phyloP scores from a whole-genome alignment of 2,329 filamentous ascomycete genomes.

The Lecanicillium sp. region DNA sequence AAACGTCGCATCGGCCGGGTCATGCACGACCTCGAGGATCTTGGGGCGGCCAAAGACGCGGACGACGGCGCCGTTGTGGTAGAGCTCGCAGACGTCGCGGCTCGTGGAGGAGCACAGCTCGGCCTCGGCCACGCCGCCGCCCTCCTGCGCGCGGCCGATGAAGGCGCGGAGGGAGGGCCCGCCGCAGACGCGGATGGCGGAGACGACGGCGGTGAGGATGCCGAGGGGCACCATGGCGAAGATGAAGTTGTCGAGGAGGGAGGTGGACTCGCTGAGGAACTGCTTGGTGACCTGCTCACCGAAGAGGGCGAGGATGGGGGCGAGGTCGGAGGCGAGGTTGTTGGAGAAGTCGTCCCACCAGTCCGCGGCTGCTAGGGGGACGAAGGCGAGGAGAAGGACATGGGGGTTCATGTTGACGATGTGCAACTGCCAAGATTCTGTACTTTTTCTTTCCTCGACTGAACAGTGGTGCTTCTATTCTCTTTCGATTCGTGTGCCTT shows the following conservation, averaged over 20 bases:
- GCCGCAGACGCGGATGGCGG: constrained; percentile 28
- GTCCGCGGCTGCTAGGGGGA: not conserved
- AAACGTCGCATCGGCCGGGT: not conserved
- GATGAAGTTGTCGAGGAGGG: constrained; percentile 26
- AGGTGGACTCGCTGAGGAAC: constrained; percentile 30
- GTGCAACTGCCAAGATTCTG: too few species aligned
- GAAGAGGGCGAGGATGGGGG: constrained; percentile 30
- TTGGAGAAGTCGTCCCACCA: constrained; percentile 26
- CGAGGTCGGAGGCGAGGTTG: constrained; percentile 30
- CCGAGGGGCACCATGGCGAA: constrained; percentile 32
- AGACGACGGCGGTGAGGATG: constrained; percentile 32
- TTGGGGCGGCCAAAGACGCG: constrained; percentile 28
- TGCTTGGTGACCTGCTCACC: constrained; percentile 34
- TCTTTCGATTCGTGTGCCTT: too few species aligned
- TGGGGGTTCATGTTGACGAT: not conserved
- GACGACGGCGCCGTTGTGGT: constrained; percentile 25
- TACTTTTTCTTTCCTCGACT: too few species aligned
- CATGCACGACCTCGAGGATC: constrained; percentile 27
- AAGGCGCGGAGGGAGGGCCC: constrained; percentile 28
- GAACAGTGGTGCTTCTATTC: too few species aligned
- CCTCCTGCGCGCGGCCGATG: constrained; percentile 34
- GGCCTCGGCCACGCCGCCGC: constrained; percentile 26
- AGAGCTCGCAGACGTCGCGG: constrained; percentile 34
- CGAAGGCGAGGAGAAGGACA: not conserved
- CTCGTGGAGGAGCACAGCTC: constrained; percentile 37